Conservation (phyloP, 2,329 filamentous ascomycete species). For the Dryadomyces sulphureus region DNA sequence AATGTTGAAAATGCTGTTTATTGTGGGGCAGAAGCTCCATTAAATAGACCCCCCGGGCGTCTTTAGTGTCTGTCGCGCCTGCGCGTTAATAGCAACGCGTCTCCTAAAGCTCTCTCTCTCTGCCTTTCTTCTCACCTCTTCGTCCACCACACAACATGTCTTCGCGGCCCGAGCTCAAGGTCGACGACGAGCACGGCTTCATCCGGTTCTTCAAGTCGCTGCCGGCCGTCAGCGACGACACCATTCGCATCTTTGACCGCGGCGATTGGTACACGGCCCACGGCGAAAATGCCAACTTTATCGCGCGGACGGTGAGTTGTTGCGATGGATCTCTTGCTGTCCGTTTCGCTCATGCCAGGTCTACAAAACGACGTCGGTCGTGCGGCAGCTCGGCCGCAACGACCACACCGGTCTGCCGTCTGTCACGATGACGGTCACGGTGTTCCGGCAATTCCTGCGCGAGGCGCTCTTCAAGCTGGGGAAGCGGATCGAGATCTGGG, state of each 20-base stretch:
- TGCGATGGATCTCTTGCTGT: not conserved
- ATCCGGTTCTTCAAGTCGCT: conserved; percentile 93
- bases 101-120: not conserved
- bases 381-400: conserved; percentile 74
- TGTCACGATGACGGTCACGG: conserved; percentile 88
- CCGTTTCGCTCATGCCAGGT: conserved; percentile 33
- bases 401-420: conserved; percentile 78
- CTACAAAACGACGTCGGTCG: conserved; percentile 94
- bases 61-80: not conserved
- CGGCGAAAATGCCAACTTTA: conserved; percentile 69
- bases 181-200: conserved; percentile 94
- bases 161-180: conserved; percentile 60
- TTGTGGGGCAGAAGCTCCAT: conserved; percentile 1
- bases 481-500: conserved; percentile 84
- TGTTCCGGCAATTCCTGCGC: conserved; percentile 88
- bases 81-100: not conserved
- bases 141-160: conserved; percentile 34
- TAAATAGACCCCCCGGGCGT: not conserved
- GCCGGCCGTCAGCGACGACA: conserved; percentile 53
- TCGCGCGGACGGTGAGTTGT: conserved; percentile 53
- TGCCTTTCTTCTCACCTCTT: not conserved
- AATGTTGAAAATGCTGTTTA: not conserved
- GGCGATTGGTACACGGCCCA: conserved; percentile 95
- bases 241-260: conserved; percentile 82
- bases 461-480: conserved; percentile 86